Conservation (phyloP, 1,284 basidiomycete species). For the Neonothopanus nambi region DNA sequence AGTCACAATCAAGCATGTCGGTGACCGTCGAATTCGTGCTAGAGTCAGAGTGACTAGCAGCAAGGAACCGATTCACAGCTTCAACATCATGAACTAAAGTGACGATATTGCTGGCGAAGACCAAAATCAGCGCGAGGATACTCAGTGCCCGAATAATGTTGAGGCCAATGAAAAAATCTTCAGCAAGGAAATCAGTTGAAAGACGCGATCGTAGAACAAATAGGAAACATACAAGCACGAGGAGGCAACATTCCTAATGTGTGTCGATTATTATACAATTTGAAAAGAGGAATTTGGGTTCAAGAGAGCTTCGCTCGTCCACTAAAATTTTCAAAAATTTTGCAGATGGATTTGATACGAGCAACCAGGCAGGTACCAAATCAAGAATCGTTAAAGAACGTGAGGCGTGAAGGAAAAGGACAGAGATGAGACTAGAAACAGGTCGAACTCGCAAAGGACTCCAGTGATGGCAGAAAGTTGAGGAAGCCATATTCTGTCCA, state of each 20-base stretch:
- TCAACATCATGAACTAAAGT: slow-evolving; percentile 79
- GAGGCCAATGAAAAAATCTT: slow-evolving; percentile 77
- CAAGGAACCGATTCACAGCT: slow-evolving; percentile 67
- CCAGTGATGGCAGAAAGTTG: too few relatives aligned
- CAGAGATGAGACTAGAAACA: not conserved
- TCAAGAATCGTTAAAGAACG: slow-evolving; percentile 10
- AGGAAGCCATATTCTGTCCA: too few relatives aligned
- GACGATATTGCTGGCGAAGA: slow-evolving; percentile 81
- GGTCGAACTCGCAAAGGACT: too few relatives aligned
- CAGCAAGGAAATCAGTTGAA: slow-evolving; percentile 1
- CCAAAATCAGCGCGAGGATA: slow-evolving; percentile 75
- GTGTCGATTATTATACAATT: too few relatives aligned
- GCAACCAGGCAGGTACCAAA: slow-evolving; percentile 9
- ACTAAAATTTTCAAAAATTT: not conserved
- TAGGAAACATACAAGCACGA: slow-evolving; percentile 34
- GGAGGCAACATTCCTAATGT: slow-evolving; percentile 30
- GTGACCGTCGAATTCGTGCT: slow-evolving; percentile 35
- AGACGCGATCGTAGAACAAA: not conserved
- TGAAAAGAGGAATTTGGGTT: not conserved
- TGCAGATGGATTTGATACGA: not conserved
- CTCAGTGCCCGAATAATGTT: slow-evolving; percentile 79
- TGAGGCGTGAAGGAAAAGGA: not conserved
- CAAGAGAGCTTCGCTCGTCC: not conserved
- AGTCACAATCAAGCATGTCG: slow-evolving; percentile 62
- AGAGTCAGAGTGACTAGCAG: slow-evolving; percentile 35